Evolutionary conservation across 106 monocot genomes (phyloP).

Genomic region (Allium fistulosum): DNA sequence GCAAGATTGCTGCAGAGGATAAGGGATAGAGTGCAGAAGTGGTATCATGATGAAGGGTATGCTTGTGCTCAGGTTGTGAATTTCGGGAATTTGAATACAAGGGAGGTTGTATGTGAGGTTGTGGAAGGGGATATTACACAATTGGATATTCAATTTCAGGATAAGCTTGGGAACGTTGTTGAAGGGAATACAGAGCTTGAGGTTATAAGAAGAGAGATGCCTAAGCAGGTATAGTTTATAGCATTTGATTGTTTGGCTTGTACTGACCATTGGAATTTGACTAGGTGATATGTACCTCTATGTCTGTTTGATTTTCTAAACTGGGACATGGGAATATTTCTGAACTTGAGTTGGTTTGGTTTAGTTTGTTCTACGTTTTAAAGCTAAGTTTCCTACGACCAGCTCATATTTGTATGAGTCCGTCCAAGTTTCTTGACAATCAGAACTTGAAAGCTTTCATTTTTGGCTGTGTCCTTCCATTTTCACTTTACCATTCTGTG

Average conservation of each 20-base stretch:
- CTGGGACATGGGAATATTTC: too few relatives aligned
- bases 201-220: conserved; percentile 77
- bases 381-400: too few relatives aligned
- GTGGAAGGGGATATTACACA: conserved; percentile 96
- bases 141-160: conserved; percentile 77
- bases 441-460: too few relatives aligned
- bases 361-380: too few relatives aligned
- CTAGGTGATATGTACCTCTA: too few relatives aligned
- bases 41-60: conserved; percentile 98
- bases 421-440: too few relatives aligned
- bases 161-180: conserved; percentile 88
- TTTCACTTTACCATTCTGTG: too few relatives aligned
- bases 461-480: too few relatives aligned
- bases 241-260: neutral
- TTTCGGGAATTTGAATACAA: conserved; percentile 92
- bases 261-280: neutral
- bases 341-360: too few relatives aligned
- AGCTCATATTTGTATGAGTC: too few relatives aligned
- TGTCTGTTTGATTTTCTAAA: too few relatives aligned
- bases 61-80: conserved; percentile 96
- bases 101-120: conserved; percentile 95
- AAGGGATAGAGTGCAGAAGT: conserved; percentile 84
- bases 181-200: conserved; percentile 83
- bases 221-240: conserved; percentile 51
- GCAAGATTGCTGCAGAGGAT: conserved; percentile 92